Base-by-base conservation (phyloP, 345 rosid genomes). In the Anastatica hierochuntica region DNA sequence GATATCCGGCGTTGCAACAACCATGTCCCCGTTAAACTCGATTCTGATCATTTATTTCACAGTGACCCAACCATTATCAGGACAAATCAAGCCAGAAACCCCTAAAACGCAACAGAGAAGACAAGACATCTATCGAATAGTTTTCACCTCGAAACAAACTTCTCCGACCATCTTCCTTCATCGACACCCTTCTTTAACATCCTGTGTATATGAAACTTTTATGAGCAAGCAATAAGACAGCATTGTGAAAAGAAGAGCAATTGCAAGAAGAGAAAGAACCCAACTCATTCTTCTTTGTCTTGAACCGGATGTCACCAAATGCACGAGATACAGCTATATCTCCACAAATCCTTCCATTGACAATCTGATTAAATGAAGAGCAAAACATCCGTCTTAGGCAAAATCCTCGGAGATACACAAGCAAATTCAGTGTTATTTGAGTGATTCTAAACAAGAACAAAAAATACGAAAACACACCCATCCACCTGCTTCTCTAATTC, bases 401-500 rank as follows among this genome's bases (percentile, higher is more conserved):
- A 37, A 38, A 20, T 46, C 9, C 12, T 5, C 12, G 3, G 4
- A 33, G 39, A 14, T 21, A 46, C 35, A 16, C 14, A 44, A 26
- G 16, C 17, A 57, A 40, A 55, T n/a, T 40, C 11, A 17, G 37
- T 5, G 34, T 13, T 23, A 18, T 5, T 17, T 42, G 53, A 43
- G 12, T 43, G 2, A n/a, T n/a, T n/a, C n/a, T n/a, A 46, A 54
- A 30, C 8, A 42, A 10, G 11, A 2, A 29, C 2, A 26, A 60
- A 24, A 43, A 43, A 2, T 12, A 66, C 5, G 65, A 66, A 50
- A 49, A 66, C 70, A 50, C 70, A 66, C 98, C 96, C 98, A 90
- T 79, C 98, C 98, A 79, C 98, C 96, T 79, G 98, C 95, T 80
- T 86, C 96, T 77, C 88, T 82, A 60, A 90, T 82, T 66, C 98